Evolutionary conservation across 2,329 filamentous ascomycete genomes (phyloP), one percentile per base, ranked within the genome.

Genomic region (Phaeosphaeriaceae sp.): DNA sequence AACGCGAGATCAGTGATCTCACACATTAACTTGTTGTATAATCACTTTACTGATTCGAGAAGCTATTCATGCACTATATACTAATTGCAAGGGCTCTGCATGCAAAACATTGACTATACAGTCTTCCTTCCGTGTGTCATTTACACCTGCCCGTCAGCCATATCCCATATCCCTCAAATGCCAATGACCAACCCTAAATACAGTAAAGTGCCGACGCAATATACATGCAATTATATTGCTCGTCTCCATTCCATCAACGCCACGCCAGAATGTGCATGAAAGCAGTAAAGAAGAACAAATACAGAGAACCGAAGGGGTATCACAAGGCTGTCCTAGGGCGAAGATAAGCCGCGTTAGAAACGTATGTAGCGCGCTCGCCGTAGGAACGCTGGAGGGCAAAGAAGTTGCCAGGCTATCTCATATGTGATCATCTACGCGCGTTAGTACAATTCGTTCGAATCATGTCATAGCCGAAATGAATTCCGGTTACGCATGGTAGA

Each of bases 231-330:
- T 4, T 17, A 29, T 15, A 21, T 7, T 15, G 17, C 12, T 34
- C 15, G 9, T 30, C 17, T 18, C 17, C 23, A 23, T 26, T 12
- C 26, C 40, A 16, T n/a, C 21, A 29, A 37, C 42, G 42, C 32
- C 42, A 29, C 42, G 42, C 42, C 42, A n/a, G 12, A 29, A 36
- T 37, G 32, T 44, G 18, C 42, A 43, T 34, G 33, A 37, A 11
- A 16, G 30, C 33, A 44, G 23, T 36, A 13, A 20, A 33, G 20
- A 44, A 44, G 30, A 37, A 26, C n/a, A n/a, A 7, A 28, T 26
- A 26, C 23, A 26, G 23, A 26, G 23, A 26, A 26, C 6, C 6
- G 23, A 32, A 32, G 23, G 21, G 42, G 33, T 44, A 44, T 44
- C 21, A 21, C 20, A 36, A 29, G 17, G n/a, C 11, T 28, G 20